phyloP scores from a whole-genome alignment of 306 rosid genomes.

The Clitoria ternatea region DNA sequence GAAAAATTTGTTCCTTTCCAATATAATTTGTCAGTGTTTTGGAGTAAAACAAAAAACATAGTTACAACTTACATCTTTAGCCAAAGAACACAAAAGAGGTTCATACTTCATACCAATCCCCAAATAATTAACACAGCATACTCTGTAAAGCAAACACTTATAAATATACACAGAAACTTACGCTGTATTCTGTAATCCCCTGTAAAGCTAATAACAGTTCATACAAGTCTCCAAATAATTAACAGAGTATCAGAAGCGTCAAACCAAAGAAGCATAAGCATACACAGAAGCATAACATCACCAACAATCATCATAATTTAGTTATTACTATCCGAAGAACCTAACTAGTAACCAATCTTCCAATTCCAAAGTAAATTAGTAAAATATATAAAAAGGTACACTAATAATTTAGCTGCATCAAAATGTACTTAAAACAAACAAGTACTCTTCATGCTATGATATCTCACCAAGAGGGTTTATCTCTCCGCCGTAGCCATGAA shows the following conservation, averaged over 20 bases:
- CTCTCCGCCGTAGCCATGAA: constrained; percentile 93
- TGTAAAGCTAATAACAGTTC: background rate
- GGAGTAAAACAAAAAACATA: background rate
- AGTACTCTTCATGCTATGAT: no score
- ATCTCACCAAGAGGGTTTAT: constrained; percentile 94
- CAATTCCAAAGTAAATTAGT: background rate
- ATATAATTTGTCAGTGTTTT: background rate
- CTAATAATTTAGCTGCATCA: no score
- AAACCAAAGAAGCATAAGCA: background rate
- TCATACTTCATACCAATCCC: no score
- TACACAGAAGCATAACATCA: background rate
- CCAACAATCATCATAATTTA: background rate
- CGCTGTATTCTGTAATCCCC: constrained; percentile 3
- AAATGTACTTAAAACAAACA: background rate
- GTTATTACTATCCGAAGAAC: background rate
- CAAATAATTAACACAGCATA: no score
- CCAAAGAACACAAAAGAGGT: no score
- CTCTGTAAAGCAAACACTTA: no score
- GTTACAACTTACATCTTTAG: no score
- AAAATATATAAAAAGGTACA: no score
- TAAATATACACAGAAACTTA: no score
- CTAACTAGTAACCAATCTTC: background rate
- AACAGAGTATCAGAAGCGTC: background rate
- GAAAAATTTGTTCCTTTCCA: background rate
- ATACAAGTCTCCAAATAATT: background rate